Evolutionary conservation across 2,329 filamentous ascomycete species (phyloP).

Genomic region (Aphanocladium album): DNA sequence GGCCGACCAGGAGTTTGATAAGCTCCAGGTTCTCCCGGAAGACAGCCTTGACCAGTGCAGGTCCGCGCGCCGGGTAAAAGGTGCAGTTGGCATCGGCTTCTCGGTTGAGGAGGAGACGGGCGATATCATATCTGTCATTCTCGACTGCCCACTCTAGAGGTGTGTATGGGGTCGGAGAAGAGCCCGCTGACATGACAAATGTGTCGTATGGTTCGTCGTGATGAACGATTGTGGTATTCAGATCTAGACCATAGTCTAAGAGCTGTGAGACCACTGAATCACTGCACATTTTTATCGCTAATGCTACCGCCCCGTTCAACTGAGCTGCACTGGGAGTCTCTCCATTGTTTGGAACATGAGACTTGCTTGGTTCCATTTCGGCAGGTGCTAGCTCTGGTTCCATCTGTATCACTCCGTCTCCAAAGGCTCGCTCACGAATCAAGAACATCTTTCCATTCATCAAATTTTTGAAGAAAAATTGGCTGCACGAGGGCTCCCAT

Average conservation of each 20-base stretch:
- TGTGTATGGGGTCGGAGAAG: neutral
- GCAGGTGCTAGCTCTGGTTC: too few species aligned
- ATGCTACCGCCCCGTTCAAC: neutral
- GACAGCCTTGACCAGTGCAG: slow-evolving; percentile 3
- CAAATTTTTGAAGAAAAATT: too few species aligned
- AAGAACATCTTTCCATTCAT: too few species aligned
- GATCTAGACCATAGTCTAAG: neutral
- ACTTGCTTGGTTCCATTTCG: too few species aligned
- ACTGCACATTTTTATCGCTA: slow-evolving; percentile 2
- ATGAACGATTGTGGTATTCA: neutral
- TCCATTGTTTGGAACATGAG: too few species aligned
- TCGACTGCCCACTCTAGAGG: slow-evolving; percentile 5
- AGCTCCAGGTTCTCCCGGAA: neutral
- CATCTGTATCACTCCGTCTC: too few species aligned
- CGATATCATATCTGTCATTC: neutral
- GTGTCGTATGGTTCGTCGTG: neutral
- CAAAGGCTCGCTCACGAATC: too few species aligned
- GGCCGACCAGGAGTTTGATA: neutral
- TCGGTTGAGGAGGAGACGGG: neutral
- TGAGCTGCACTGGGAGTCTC: too few species aligned
- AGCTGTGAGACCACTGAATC: neutral
- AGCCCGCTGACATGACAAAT: neutral
- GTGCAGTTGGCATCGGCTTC: neutral
- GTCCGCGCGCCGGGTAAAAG: neutral
- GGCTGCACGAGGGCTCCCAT: too few species aligned